These are phyloP conservation scores for Calonectria pteridis DNA, from an alignment of 2,329 filamentous ascomycete genomes.

Conservation along the genomic window DNA sequence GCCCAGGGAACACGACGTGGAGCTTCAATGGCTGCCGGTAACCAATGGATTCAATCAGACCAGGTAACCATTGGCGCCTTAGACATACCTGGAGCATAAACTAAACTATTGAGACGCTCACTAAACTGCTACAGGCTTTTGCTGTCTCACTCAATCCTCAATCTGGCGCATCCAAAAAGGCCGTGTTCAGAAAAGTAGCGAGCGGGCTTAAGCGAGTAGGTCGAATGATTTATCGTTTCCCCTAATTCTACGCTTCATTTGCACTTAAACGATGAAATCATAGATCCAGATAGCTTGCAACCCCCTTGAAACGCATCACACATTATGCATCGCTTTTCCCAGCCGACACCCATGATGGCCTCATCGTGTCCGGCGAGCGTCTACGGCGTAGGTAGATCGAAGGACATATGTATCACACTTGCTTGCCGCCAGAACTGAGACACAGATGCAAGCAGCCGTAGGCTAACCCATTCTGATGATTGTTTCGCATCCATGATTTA, in stretches of 20 bases:
- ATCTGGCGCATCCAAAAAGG: not conserved
- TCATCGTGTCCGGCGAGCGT: conserved; percentile 9
- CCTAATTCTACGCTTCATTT: not conserved
- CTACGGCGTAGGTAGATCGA: conserved; percentile 21
- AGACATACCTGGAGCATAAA: conserved; percentile 4
- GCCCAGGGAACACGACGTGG: conserved; percentile 31
- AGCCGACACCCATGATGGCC: not conserved
- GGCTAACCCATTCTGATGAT: conserved; percentile 23
- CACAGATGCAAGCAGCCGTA: conserved; percentile 34
- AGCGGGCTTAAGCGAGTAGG: not conserved
- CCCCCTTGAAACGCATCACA: too few species aligned
- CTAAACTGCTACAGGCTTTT: not conserved
- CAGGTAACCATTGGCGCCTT: conserved; percentile 11
- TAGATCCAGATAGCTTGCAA: not conserved
- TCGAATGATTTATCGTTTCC: not conserved
- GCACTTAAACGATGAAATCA: not conserved
- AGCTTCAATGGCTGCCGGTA: conserved; percentile 36
- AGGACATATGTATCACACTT: conserved; percentile 32
- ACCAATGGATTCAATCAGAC: conserved; percentile 36
- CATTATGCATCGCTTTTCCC: too few species aligned
- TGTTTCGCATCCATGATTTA: conserved; percentile 23
- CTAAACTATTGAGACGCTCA: not conserved
- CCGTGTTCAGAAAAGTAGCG: not conserved
- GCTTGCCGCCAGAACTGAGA: conserved; percentile 34
- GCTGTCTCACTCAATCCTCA: not conserved